These are phyloP conservation scores for Metschnikowia similis DNA, from an alignment of 805 yeast species.

Conservation along the genomic window DNA sequence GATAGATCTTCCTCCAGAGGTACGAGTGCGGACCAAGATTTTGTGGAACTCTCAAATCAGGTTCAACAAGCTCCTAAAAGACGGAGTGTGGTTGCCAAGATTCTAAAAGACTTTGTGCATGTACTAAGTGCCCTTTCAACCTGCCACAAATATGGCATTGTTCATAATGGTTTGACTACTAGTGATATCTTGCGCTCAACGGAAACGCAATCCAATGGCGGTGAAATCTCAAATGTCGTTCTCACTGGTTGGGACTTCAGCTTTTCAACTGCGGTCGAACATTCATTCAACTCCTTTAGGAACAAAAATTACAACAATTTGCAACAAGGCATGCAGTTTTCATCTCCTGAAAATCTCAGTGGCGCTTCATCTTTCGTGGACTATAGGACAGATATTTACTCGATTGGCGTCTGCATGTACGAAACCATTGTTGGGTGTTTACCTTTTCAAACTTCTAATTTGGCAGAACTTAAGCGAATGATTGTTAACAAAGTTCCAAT, in stretches of 20 bases:
- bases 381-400: slow-evolving; percentile 45
- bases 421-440: slow-evolving; percentile 43
- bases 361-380: slow-evolving; percentile 37
- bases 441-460: slow-evolving; percentile 41
- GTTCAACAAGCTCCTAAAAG: slow-evolving; percentile 19
- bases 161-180: slow-evolving; percentile 46
- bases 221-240: slow-evolving; percentile 21
- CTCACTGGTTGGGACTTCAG: slow-evolving; percentile 48
- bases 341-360: slow-evolving; percentile 49
- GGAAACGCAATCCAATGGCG: slow-evolving; percentile 9
- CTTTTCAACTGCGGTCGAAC: slow-evolving; percentile 40
- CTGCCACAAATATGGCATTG: slow-evolving; percentile 38
- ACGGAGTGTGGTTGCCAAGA: slow-evolving; percentile 16
- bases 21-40: slow-evolving; percentile 12
- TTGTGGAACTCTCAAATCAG: slow-evolving; percentile 13
- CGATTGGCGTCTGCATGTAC: slow-evolving; percentile 47
- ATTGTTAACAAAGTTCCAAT: slow-evolving; percentile 39
- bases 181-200: slow-evolving; percentile 35
- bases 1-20: slow-evolving; percentile 3
- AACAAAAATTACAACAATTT: slow-evolving; percentile 35
- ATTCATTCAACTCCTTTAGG: slow-evolving; percentile 38
- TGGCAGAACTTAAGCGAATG: slow-evolving; percentile 35
- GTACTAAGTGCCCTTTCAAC: slow-evolving; percentile 19
- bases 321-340: slow-evolving; percentile 40
- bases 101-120: slow-evolving; percentile 22